Evolutionary conservation across 2,329 filamentous ascomycete species (phyloP), one percentile per base, ranked within the genome.

Genomic region (Aureobasidium sp.): DNA sequence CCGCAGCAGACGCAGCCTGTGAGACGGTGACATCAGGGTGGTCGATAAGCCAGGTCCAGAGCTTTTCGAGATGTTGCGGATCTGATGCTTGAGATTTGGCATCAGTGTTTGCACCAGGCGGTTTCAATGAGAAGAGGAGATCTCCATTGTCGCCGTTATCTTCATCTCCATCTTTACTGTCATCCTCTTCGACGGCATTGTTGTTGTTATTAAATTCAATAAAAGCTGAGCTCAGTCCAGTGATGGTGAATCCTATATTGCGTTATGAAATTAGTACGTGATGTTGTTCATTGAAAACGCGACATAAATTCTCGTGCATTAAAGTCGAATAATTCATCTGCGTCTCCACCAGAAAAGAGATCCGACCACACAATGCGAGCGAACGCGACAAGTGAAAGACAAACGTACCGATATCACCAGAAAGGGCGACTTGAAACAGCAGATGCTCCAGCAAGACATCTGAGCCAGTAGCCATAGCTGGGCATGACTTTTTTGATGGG

Each of bases 381-480:
- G 21, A 29, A 48, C 41, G 16, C 42, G 21, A 21, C 21, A 21
- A 21, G 21, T 21, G 21, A 32, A 37, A 16, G 29, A 29, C 55
- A 10, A 61, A 76, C 81, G 68, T 75, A 85, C 84, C 84, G 77
- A 79, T 75, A 58, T 77, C 77, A 65, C 83, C 83, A 66, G 78
- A 79, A 50, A 85, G 76, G 29, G 83, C 83, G 70, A 86, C 79
- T 71, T 84, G 80, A 63, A 80, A 78, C 51, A 86, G 74, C 61
- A 86, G 68, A 72, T 78, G 81, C 68, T 85, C 78, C 64, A 86
- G 77, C 65, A 87, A 72, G 53, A 80, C 77, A 68, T 84, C 82
- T 63, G 84, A 74, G 60, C 79, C 80, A 62, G 73, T 75, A 59
- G 74, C 76, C 79, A 81, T 81, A 32, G 25, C 55, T 47, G 49